Evolutionary conservation across 2,329 filamentous ascomycete genomes (phyloP), one percentile per base, ranked within the genome.

Genomic region (Aphanocladium album): DNA sequence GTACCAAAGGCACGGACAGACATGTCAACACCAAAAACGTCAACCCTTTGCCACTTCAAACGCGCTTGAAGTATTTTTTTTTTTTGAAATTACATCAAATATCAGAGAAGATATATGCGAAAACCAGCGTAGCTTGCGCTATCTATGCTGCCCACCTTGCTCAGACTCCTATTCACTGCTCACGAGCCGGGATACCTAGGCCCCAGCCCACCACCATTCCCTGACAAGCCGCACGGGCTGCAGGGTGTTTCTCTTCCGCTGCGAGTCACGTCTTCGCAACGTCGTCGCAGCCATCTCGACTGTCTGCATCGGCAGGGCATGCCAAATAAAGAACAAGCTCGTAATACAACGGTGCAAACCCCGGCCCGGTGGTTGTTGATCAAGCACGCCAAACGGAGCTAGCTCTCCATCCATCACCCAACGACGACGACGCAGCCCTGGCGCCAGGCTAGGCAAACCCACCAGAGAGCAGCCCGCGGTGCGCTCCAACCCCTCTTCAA

Each of bases 401-500:
- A 54, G 51, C 51, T 25, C 21, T 14, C 8, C 25, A n/a, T 16
- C 17, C 51, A 21, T 54, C 51, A 8, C 37, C 35, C 37, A 54
- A 54, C 51, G 37, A 54, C 51, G 12, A 51, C 49, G 27, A 19
- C 35, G 16, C 27, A 14, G 27, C 47, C 3, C 30, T 23, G 35
- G 35, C 51, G 37, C 21, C 51, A 41, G 39, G 23, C 52, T 19
- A 25, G 45, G n/a, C 55, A 25, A 57, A 57, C 23, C 45, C 55
- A 50, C 55, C 21, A 37, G 19, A 39, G n/a, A 33, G 23, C 37
- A 56, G 39, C 53, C 27, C 16, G 11, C 5, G 19, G 27, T 46
- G 54, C 54, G 54, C 47, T 52, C 14, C 56, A 59, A 37, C 56
- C 56, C 56, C 46, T 57, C 45, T 30, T 43, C 46, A 59, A 52